Evolutionary conservation across 2,329 filamentous ascomycete species (phyloP), one percentile per base, ranked within the genome.

Genomic region (Endoconidiophora polonica): DNA sequence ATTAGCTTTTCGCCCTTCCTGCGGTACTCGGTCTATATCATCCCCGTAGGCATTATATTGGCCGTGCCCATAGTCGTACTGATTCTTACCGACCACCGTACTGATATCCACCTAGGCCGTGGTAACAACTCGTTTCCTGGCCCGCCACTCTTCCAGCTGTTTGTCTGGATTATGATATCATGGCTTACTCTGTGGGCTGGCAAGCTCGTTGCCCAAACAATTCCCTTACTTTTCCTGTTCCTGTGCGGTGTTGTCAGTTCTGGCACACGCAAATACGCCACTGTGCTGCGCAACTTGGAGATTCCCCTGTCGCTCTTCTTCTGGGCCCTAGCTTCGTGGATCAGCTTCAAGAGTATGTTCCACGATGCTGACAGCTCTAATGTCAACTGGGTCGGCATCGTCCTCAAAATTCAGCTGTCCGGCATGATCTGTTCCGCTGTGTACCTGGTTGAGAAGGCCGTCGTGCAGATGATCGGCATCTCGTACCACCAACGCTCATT

Each of bases 401-500:
- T 88, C 57, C 73, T 74, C 55, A 76, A 74, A 46, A 70, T 90
- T 14, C 67, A 90, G 4, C 76, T 74, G 20, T 80, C 83, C 2
- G 65, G 75, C 26, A 74, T 87, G 44, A 74, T 83, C 39, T 81
- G 79, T 7, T 76, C 81, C 0, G 70, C 81, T 46, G 73, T 90
- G 16, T 79, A 85, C 54, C 72, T 90, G 14, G 77, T 68, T n/a
- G 84, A 91, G 64, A 86, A 86, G 64, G 69, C 81, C 52, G 71
- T 90, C 55, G 80, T 91, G 33, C 85, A 90, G 63, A 70, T 90
- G 54, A 87, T 91, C 61, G 85, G 82, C 59, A 83, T 91, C 62
- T 82, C 81, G 54, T 91, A 91, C 62, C 85, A 91, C 62, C 80
- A 86, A 59, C 79, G 86, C 56, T 87, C 86, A 44, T 91, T 91